A percentile compares a stretch with the other conserved stretches of the same genome.
phyloP scores from a whole-genome alignment of 495 filamentous ascomycete genomes.

The Aspergillus indologenus region DNA sequence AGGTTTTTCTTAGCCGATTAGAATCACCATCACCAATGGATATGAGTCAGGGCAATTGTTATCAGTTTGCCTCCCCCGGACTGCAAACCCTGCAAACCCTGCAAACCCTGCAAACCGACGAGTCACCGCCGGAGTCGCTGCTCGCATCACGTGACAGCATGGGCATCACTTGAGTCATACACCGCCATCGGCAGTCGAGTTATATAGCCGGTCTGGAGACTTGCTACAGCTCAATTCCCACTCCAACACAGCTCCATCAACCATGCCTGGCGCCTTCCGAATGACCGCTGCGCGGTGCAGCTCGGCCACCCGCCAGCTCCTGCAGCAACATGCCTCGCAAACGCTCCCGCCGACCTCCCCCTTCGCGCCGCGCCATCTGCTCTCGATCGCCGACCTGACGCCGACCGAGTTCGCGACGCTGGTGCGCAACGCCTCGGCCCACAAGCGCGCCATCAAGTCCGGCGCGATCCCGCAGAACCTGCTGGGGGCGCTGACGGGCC shows the following conservation, averaged over 20 bases:
- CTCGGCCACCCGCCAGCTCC: constrained; percentile 19
- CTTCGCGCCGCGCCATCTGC: constrained; percentile 71
- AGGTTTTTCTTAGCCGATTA: not conserved
- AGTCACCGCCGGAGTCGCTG: too few relatives aligned
- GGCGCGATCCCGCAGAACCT: constrained; percentile 58
- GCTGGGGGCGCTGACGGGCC: constrained; percentile 57
- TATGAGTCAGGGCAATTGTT: not conserved
- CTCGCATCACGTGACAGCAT: not conserved
- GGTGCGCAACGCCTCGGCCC: constrained; percentile 70
- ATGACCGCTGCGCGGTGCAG: constrained; percentile 45
- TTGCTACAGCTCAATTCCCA: not conserved
- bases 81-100: not conserved
- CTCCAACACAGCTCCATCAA: constrained; percentile 6
- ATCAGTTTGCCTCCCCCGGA: not conserved
- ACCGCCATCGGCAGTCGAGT: not conserved
- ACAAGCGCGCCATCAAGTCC: constrained; percentile 77
- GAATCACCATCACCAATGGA: not conserved
- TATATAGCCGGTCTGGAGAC: not conserved
- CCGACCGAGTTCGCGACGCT: constrained; percentile 74
- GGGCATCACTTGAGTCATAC: not conserved
- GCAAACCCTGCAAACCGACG: not conserved
- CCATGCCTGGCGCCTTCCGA: constrained; percentile 45
- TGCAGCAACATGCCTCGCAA: constrained; percentile 40
- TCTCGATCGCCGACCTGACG: constrained; percentile 84
- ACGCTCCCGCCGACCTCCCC: constrained; percentile 39